Conservation (phyloP, 306 rosid genomes). For the Cucumis hystrix region DNA sequence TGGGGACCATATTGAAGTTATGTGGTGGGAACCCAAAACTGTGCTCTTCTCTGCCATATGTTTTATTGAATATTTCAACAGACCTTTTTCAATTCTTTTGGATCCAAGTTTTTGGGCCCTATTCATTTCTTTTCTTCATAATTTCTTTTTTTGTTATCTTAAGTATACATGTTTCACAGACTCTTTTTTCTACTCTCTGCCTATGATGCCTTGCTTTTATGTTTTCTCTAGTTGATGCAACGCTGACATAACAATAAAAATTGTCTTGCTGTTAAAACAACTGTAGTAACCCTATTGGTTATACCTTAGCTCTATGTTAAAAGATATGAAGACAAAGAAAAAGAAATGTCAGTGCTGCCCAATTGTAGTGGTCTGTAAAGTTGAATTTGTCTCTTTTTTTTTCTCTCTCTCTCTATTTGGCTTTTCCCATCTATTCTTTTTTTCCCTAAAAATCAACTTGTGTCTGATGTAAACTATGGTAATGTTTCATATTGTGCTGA, state of each 20-base stretch:
- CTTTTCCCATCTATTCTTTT: background rate
- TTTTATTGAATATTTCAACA: slow-evolving; percentile 9
- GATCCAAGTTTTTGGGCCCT: slow-evolving; percentile 20
- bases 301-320: slow-evolving; percentile 3
- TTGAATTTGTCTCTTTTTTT: background rate
- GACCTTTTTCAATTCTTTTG: slow-evolving; percentile 12
- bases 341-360: slow-evolving; percentile 10
- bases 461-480: background rate
- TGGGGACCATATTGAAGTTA: slow-evolving; percentile 15
- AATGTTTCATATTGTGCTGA: background rate
- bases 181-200: slow-evolving; percentile 1
- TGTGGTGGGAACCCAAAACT: slow-evolving; percentile 12
- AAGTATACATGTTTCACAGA: background rate
- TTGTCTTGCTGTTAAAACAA: slow-evolving; percentile 6
- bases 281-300: background rate
- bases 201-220: slow-evolving; percentile 5
- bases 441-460: background rate
- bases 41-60: slow-evolving; percentile 9
- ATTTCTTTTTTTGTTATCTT: background rate
- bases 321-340: slow-evolving; percentile 1
- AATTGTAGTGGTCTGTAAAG: slow-evolving; percentile 9
- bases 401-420: background rate
- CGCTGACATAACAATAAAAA: slow-evolving; percentile 4
- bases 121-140: slow-evolving; percentile 1
- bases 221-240: background rate